These are phyloP conservation scores for Silene uniflora DNA, from an alignment of 148 eudicot species.

Conservation along the genomic window DNA sequence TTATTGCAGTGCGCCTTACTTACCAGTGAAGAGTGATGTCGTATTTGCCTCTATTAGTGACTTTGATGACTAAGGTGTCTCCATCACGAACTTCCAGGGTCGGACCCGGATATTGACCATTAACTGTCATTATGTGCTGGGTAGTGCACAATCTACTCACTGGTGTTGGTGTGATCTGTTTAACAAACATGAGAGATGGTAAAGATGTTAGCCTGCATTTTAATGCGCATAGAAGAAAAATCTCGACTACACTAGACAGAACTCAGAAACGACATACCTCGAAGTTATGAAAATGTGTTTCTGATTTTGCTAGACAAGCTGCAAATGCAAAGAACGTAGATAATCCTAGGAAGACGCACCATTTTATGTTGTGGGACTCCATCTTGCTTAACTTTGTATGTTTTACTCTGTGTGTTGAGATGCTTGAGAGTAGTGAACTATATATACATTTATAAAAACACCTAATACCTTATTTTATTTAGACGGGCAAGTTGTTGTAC, in stretches of 20 bases:
- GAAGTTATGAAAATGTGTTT: constrained; percentile 55
- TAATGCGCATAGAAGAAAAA: neutral
- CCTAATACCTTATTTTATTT: constrained; percentile 11
- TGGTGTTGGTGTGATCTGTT: constrained; percentile 61
- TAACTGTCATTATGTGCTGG: constrained; percentile 58
- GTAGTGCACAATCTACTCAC: constrained; percentile 75
- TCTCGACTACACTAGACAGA: neutral
- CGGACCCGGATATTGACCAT: constrained; percentile 92
- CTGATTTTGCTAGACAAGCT: constrained; percentile 44
- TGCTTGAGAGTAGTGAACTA: constrained; percentile 6
- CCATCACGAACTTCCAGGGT: constrained; percentile 63
- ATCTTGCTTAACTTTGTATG: constrained; percentile 26
- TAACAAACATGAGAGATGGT: constrained; percentile 9
- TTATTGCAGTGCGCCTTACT: neutral
- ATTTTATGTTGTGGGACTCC: constrained; percentile 26
- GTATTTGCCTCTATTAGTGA: constrained; percentile 58
- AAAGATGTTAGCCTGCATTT: neutral
- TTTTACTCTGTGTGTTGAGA: constrained; percentile 15
- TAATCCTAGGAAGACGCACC: constrained; percentile 26
- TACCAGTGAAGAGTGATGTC: constrained; percentile 89
- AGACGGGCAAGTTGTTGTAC: neutral
- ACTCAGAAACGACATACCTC: constrained; percentile 37
- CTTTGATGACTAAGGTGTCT: constrained; percentile 64
- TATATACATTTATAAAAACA: constrained; percentile 17
- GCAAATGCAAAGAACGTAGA: constrained; percentile 29